Evolutionary conservation across 768 basidiomycete genomes (phyloP), one percentile per base, ranked within the genome.

Genomic region (Leccinellum rugosiceps): DNA sequence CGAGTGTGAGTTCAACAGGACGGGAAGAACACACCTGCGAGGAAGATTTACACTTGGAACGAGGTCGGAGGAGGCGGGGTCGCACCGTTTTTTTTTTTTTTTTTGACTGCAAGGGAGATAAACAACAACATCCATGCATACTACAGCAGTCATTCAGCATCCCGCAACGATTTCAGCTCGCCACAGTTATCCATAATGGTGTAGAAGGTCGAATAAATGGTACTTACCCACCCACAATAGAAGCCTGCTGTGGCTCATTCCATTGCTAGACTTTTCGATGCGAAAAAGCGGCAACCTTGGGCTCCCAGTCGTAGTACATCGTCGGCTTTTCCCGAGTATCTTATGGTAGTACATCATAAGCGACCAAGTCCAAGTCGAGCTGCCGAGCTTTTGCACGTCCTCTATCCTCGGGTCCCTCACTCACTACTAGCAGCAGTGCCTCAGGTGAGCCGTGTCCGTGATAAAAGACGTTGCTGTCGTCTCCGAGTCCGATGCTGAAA

Each of bases 91-190:
- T 62, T 68, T 72, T 70, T 3, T 25, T 25, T 25, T 25, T 25
- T 25, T 25, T 25, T 25, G 65, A 59, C 74, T 76, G 56, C 13
- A 55, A 52, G 55, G 23, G 38, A 43, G 26, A 64, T 72, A 58
- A 70, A 66, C 50, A 57, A 41, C 46, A 41, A 66, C 73, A 78
- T 77, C 77, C 65, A 44, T 10, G 26, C 9, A 28, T 49, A 25
- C 25, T 25, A 23, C 31, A 21, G 13, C 32, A 14, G 23, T 69
- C 69, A 78, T 78, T 76, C 77, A 77, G 56, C 74, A 63, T 51
- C 41, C 52, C 50, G 31, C 25, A 46, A 43, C 21, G 25, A 52
- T 59, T 25, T 54, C 28, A 49, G 19, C 54, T 17, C 50, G 41
- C 19, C 25, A 44, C 10, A 25, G n/a, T 55, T 45, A 52, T 58